Conservation (phyloP, 148 eudicot genomes). For the Vaccinium vitisidaea region DNA sequence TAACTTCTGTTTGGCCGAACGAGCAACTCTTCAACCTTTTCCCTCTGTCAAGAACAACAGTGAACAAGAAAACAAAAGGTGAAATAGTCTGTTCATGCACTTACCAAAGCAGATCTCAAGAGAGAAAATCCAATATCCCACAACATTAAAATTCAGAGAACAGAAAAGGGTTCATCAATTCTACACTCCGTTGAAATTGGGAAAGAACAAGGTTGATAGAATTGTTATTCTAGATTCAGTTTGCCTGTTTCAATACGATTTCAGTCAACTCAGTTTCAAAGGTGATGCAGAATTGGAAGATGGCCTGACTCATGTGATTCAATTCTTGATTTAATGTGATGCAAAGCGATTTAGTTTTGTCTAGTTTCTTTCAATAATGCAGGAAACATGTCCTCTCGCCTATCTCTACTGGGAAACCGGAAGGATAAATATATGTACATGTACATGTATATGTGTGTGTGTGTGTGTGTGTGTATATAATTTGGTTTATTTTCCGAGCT, state of each 20-base stretch:
- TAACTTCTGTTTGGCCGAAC: conserved; percentile 40
- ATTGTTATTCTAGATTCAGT: neutral
- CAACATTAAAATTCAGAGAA: neutral
- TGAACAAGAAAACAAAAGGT: neutral
- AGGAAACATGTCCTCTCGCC: neutral
- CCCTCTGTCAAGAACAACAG: conserved; percentile 41
- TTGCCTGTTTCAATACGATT: neutral
- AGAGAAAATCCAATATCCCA: neutral
- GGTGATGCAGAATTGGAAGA: neutral
- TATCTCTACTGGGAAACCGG: no score
- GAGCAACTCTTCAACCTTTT: conserved; percentile 65
- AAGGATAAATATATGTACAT: no score
- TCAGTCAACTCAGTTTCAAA: neutral
- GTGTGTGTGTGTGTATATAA: no score
- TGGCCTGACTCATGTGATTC: neutral
- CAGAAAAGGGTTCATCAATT: neutral
- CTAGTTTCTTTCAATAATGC: neutral
- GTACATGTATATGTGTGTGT: no score
- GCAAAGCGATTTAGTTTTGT: neutral
- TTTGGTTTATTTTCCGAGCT: neutral
- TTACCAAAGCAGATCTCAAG: neutral
- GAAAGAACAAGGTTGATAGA: neutral
- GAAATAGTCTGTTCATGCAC: neutral
- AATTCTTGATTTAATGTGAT: neutral
- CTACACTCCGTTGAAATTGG: neutral